These are phyloP conservation scores for Venturia asperata DNA, from an alignment of 2,329 filamentous ascomycete species.

Conservation along the genomic window DNA sequence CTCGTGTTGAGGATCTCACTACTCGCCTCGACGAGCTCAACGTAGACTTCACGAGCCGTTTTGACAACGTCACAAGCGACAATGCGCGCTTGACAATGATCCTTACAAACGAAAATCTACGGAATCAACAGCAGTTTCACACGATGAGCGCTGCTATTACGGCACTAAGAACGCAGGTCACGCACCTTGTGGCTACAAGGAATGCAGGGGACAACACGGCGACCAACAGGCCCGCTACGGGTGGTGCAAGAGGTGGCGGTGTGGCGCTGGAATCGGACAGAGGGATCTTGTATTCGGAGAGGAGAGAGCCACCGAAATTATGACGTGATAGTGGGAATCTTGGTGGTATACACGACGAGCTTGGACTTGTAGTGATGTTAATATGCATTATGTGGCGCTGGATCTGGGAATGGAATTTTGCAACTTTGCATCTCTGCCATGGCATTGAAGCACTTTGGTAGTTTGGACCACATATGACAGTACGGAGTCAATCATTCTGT, in stretches of 20 bases:
- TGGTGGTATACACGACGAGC: neutral
- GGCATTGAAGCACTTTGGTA: conserved; percentile 3
- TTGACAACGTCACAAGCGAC: conserved; percentile 17
- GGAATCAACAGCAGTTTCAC: conserved; percentile 15
- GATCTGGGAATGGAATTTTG: neutral
- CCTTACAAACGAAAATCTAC: conserved; percentile 9
- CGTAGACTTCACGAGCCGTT: conserved; percentile 10
- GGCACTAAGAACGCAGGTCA: conserved; percentile 11
- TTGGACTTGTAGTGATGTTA: neutral
- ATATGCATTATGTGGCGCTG: conserved; percentile 4
- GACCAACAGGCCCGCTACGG: neutral
- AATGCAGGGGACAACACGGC: neutral
- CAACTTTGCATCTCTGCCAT: conserved; percentile 8
- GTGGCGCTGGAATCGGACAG: conserved; percentile 4
- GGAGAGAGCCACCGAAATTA: conserved; percentile 13
- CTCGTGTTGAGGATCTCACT: conserved; percentile 5
- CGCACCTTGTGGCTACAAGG: neutral
- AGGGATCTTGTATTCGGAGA: conserved; percentile 2
- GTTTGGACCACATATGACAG: too few species aligned
- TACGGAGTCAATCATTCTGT: too few species aligned
- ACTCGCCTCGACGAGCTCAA: neutral
- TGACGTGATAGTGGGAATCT: neutral
- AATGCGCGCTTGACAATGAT: conserved; percentile 15
- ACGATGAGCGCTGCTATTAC: conserved; percentile 16
- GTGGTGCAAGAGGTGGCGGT: conserved; percentile 4